phyloP scores from a whole-genome alignment of 2,329 filamentous ascomycete genomes.

The Ceratocystis eucalypticola region DNA sequence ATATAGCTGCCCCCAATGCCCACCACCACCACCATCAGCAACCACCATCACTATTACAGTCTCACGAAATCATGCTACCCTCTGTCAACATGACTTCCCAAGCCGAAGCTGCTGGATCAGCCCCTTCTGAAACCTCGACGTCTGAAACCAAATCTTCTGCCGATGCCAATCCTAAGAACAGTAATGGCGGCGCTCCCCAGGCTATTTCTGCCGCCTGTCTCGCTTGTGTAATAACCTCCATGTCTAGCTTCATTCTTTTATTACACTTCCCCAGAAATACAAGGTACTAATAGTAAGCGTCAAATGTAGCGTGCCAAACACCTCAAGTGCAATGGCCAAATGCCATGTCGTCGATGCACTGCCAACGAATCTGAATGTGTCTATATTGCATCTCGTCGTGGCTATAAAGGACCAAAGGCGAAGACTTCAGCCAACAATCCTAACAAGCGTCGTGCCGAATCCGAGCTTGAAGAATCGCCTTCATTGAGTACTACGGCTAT shows the following conservation, averaged over 20 bases:
- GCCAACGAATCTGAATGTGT: constrained; percentile 47
- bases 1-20: neutral
- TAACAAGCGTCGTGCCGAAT: constrained; percentile 23
- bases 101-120: neutral
- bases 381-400: constrained; percentile 61
- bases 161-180: neutral
- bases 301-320: constrained; percentile 45
- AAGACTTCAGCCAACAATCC: constrained; percentile 33
- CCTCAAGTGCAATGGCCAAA: constrained; percentile 60
- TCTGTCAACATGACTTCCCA: neutral
- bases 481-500: constrained; percentile 3
- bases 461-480: constrained; percentile 15
- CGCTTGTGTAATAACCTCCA: constrained; percentile 35
- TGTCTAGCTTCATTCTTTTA: constrained; percentile 9
- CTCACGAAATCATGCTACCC: neutral
- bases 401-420: constrained; percentile 53
- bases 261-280: neutral
- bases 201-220: constrained; percentile 40
- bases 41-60: neutral
- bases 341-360: constrained; percentile 55
- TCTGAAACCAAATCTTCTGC: neutral
- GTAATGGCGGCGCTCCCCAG: constrained; percentile 1
- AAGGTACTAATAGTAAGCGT: neutral
- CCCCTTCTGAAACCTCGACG: neutral
- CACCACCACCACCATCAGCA: neutral